Base-by-base conservation (phyloP, 2,329 filamentous ascomycete species). In the Aulographum hederae region DNA sequence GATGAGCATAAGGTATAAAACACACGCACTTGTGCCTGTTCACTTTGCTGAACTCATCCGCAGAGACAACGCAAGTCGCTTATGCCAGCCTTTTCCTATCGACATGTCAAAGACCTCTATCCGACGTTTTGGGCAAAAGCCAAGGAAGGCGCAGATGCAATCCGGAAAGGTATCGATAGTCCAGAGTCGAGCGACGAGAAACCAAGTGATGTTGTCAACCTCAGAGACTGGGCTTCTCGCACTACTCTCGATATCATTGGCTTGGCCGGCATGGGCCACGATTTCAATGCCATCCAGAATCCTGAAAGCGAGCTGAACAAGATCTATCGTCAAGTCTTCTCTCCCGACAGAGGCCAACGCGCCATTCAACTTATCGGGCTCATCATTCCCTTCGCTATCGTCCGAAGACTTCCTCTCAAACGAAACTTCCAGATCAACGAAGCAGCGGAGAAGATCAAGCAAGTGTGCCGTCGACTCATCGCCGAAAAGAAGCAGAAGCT, bases 1-100 rank as follows among this genome's bases (percentile, higher is more conserved):
- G 79, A 91, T 10, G 79, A 85, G 44, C 86, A 94, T 52, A 89
- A 78, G 56, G 58, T 69, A 43, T 14, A 16, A 21, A 38, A 23
- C 15, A n/a, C 21, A n/a, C n/a, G 21, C 21, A 25, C 13, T 25
- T 25, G 10, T 25, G 13, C n/a, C 18, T 13, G n/a, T 34, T 32
- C 33, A 34, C 20, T 3, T 12, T 8, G 16, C 10, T 12, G 13
- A 32, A 10, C 39, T 44, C 18, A 16, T 13, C 1, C 13, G 6
- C 23, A 56, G 51, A 46, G 51, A n/a, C 61, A 65, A 41, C 44
- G 61, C 23, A 61, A 57, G 39, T 47, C 53, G 11, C 44, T 65
- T 6, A 57, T 58, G 52, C 61, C 61, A 1, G 60, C 61, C 2
- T 65, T 65, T 39, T 48, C 57, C 4, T 64, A 59, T 40, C 51